Evolutionary conservation across 257 asterid genomes (phyloP).

Genomic region (Vinca minor): DNA sequence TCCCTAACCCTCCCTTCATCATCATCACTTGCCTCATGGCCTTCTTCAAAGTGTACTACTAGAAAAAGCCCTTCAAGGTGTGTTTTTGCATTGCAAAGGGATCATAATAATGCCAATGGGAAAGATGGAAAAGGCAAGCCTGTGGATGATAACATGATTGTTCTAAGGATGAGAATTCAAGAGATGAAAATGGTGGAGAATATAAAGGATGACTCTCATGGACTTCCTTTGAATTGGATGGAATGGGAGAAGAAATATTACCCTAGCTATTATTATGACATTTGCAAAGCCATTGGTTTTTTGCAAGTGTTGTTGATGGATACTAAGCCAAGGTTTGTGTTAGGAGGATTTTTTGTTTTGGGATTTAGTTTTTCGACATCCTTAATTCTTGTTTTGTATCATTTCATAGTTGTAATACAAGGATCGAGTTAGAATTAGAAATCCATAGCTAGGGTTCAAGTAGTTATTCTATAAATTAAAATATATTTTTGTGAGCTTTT

Average conservation of each 20-base stretch:
- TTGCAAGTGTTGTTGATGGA: not conserved
- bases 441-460: too few species aligned
- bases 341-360: not conserved
- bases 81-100: not conserved
- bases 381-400: not conserved
- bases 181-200: constrained; percentile 18
- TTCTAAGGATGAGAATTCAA: constrained; percentile 18
- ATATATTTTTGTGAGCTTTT: too few species aligned
- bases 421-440: too few species aligned
- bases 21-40: not conserved
- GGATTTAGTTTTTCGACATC: not conserved
- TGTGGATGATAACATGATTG: constrained; percentile 10
- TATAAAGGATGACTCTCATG: not conserved
- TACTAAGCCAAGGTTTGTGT: not conserved
- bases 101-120: not conserved
- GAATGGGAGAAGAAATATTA: constrained; percentile 7
- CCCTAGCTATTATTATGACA: not conserved
- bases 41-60: not conserved
- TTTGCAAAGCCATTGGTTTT: not conserved
- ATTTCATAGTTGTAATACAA: not conserved
- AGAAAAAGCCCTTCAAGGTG: not conserved
- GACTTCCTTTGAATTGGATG: constrained; percentile 13
- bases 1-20: not conserved
- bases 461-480: too few species aligned
- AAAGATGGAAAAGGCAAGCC: not conserved